A percentile compares a stretch with the other conserved stretches of the same genome.
phyloP scores from a whole-genome alignment of 345 rosid genomes.

The Reutealis trisperma region DNA sequence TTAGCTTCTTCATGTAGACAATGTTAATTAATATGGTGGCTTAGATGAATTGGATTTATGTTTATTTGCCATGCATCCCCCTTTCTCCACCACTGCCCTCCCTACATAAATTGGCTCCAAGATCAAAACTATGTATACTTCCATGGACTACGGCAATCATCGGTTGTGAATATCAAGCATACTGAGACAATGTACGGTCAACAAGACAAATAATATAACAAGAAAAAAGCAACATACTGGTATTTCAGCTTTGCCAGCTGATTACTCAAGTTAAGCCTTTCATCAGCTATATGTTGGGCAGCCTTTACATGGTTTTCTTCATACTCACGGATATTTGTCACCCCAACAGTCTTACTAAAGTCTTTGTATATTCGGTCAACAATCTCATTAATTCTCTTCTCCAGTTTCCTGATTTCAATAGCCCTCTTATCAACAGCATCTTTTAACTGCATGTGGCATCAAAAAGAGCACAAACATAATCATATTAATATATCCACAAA shows the following conservation, averaged over 20 bases:
- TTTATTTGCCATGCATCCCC: too few species aligned
- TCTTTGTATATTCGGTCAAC: conserved; percentile 73
- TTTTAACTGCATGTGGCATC: conserved; percentile 54
- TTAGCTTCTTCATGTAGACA: too few species aligned
- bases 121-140: too few species aligned
- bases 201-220: background rate
- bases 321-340: conserved; percentile 90
- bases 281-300: conserved; percentile 85
- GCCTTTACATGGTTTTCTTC: conserved; percentile 95
- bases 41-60: too few species aligned
- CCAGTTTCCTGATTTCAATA: conserved; percentile 64
- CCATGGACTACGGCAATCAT: too few species aligned
- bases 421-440: conserved; percentile 63
- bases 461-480: conserved; percentile 16
- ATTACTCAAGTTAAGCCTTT: conserved; percentile 82
- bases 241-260: conserved; percentile 94
- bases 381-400: conserved; percentile 85
- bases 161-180: background rate
- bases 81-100: too few species aligned
- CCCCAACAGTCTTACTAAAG: conserved; percentile 81
- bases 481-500: conserved; percentile 12
- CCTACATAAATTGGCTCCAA: too few species aligned
- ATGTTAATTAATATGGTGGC: too few species aligned
- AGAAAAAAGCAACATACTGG: conserved; percentile 67
- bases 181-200: background rate